Base-by-base conservation (phyloP, 2,329 filamentous ascomycete genomes). In the Parascedosporium putredinis region DNA sequence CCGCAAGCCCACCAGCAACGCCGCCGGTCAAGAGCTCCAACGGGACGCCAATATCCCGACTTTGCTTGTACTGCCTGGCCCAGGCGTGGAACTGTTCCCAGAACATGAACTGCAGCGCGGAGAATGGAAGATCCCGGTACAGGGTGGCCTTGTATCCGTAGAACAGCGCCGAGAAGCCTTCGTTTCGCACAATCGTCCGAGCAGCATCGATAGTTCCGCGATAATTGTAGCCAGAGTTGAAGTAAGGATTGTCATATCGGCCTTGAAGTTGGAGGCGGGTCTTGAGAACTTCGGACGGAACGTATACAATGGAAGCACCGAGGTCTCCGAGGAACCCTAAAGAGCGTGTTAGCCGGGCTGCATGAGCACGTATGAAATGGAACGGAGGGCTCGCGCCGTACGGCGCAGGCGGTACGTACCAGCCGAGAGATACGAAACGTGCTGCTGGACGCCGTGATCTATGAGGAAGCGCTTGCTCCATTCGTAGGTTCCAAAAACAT, bases 61-160 rank as follows among this genome's bases (percentile, higher is more conserved):
- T 85, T 29, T 84, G 80, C 61, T 86, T 83, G 75, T 85, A 94
- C 49, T 80, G 66, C 60, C 85, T 85, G 1, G 93, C 90, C 75
- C 88, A 79, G 43, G 75, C 80, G 59, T 90, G 87, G 62, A 90
- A 90, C 65, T 97, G 88, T 66, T 98, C 93, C 72, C 95, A 98
- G 64, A 98, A 96, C 60, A 94, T 91, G 67, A 98, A 97, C 62
- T 98, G 93, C 9, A 98, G 70, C 1, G 93, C 93, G 0, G 91
- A 97, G 63, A 96, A 98, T 2, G 93, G 93, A 20, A 98, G 75
- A 60, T 98, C 93, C 52, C 93, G 85, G 68, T 87, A 93, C 3
- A 98, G 79, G 0, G 93, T 98, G 9, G 93, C 93, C 64, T 93
- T 93, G 71, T 94, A 98, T n/a, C 93, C 93, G 58, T 95, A 85